These are phyloP conservation scores for Tetrahymena thermophila DNA, from an alignment of 73 alveolate species.

Conservation along the genomic window DNA sequence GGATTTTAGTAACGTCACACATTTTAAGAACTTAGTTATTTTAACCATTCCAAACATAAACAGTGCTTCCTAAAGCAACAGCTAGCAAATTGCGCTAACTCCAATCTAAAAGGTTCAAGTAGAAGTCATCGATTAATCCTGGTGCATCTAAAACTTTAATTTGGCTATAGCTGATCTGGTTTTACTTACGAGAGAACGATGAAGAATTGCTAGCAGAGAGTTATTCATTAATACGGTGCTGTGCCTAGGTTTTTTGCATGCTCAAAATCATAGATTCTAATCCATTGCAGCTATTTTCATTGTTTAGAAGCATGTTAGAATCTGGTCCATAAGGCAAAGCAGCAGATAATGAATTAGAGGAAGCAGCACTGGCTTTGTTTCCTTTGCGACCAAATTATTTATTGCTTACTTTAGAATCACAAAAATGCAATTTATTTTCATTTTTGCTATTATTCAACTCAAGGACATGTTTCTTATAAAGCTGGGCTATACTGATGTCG, in stretches of 20 bases:
- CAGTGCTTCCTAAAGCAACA: constrained; percentile 67
- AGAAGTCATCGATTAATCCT: constrained; percentile 77
- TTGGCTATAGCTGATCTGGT: constrained; percentile 43
- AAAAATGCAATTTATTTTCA: background rate
- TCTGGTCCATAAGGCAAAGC: background rate
- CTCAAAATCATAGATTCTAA: background rate
- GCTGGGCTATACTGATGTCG: background rate
- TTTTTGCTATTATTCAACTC: background rate
- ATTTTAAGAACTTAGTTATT: constrained; percentile 17
- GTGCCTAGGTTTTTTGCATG: background rate
- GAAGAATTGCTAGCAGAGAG: background rate
- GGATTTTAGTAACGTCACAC: constrained; percentile 6
- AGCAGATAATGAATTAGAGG: background rate
- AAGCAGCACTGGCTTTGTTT: background rate
- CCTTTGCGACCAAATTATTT: background rate
- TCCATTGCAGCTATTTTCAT: background rate
- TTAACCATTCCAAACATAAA: constrained; percentile 66
- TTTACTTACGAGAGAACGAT: constrained; percentile 42
- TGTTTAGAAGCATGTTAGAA: background rate
- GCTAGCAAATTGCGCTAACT: constrained; percentile 65
- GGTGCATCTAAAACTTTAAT: constrained; percentile 88
- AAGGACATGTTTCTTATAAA: background rate
- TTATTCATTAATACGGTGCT: background rate
- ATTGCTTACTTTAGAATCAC: background rate
- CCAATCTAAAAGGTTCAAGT: constrained; percentile 85